These are phyloP conservation scores for Mycena pura DNA, from an alignment of 768 basidiomycete species.

Conservation along the genomic window DNA sequence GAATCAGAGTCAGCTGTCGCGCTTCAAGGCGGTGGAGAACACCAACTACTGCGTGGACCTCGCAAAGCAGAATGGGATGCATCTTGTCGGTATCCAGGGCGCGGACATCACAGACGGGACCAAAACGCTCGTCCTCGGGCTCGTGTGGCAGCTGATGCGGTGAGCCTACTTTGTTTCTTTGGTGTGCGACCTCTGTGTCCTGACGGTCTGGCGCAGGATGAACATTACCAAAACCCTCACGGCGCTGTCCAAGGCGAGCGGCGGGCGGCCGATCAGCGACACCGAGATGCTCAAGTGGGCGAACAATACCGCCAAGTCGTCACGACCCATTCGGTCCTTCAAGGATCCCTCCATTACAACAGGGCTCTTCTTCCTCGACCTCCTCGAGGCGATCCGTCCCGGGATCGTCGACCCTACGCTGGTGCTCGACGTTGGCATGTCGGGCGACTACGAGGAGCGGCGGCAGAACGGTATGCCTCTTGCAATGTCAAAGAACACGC, in stretches of 20 bases:
- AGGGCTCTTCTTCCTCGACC: constrained; percentile 91
- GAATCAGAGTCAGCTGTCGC: constrained; percentile 83
- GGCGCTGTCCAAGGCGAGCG: constrained; percentile 66
- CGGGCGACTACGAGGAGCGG: constrained; percentile 83
- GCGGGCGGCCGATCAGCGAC: constrained; percentile 88
- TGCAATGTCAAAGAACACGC: background rate
- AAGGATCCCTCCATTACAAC: constrained; percentile 91
- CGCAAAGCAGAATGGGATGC: constrained; percentile 91
- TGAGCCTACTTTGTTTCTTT: constrained; percentile 38
- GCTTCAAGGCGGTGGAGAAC: constrained; percentile 98
- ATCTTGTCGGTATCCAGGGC: constrained; percentile 96
- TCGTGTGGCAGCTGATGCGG: constrained; percentile 99
- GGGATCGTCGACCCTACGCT: constrained; percentile 94
- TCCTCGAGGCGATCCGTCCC: constrained; percentile 89
- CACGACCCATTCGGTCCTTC: constrained; percentile 83
- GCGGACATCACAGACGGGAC: constrained; percentile 96
- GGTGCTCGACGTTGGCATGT: constrained; percentile 65
- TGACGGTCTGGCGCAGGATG: constrained; percentile 51
- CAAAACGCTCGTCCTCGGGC: constrained; percentile 91
- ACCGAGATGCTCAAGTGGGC: constrained; percentile 97
- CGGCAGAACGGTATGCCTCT: constrained; percentile 83
- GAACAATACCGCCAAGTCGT: constrained; percentile 83
- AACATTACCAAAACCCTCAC: constrained; percentile 92
- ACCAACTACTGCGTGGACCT: constrained; percentile 96
- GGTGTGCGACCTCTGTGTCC: background rate